Evolutionary conservation across 495 filamentous ascomycete species (phyloP).

Genomic region (Trichocladium antarcticum): DNA sequence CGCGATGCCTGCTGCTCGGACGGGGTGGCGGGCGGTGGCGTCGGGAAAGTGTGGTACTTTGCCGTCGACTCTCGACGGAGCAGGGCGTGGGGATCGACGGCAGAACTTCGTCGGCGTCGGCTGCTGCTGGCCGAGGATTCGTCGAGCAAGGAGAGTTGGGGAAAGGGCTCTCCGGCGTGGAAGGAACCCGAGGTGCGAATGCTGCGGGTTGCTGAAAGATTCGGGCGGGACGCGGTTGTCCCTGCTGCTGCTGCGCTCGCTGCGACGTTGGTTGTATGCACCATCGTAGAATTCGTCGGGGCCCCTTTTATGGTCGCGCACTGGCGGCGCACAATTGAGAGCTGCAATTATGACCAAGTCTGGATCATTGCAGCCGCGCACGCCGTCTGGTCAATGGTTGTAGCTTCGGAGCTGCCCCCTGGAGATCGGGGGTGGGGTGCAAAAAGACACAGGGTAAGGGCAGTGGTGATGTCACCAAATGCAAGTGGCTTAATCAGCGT

Average conservation of each 20-base stretch:
- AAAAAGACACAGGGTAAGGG: background rate
- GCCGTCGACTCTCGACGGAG: slow-evolving; percentile 54
- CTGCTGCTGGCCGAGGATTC: slow-evolving; percentile 4
- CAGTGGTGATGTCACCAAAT: background rate
- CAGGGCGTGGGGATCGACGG: background rate
- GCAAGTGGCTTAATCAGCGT: no score
- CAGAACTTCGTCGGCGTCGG: slow-evolving; percentile 12
- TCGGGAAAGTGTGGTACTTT: slow-evolving; percentile 93
- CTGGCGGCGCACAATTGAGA: background rate
- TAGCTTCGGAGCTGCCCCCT: no score
- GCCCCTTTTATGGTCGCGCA: background rate
- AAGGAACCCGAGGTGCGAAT: slow-evolving; percentile 33
- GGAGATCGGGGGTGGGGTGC: no score
- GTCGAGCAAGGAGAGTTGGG: slow-evolving; percentile 21
- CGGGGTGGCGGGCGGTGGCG: slow-evolving; percentile 69
- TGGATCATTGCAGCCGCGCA: background rate
- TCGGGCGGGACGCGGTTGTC: slow-evolving; percentile 14
- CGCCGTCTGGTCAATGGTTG: no score
- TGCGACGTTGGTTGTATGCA: slow-evolving; percentile 23
- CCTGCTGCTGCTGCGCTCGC: slow-evolving; percentile 17
- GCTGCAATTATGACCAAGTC: background rate
- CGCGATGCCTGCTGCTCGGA: slow-evolving; percentile 17
- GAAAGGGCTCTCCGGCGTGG: slow-evolving; percentile 40
- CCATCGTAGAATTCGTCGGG: slow-evolving; percentile 21
- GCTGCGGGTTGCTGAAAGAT: slow-evolving; percentile 14